Evolutionary conservation across 441 rosid species (phyloP), one percentile per base, ranked within the genome.

Genomic region (Rhodomyrtus psidioides): DNA sequence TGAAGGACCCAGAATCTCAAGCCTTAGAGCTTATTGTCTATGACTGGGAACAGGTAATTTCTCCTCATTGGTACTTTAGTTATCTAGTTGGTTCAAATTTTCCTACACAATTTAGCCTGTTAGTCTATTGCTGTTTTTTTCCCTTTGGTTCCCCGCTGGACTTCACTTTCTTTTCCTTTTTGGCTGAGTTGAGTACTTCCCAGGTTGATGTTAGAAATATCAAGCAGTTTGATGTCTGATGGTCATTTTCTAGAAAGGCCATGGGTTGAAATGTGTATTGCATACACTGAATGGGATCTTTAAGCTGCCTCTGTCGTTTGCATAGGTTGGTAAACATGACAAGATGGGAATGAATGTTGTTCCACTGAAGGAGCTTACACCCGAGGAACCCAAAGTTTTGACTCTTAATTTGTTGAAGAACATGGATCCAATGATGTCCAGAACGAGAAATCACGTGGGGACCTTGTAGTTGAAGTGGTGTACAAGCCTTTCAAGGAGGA

Each of bases 291-390:
- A 39, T 39, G 79, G 30, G 85, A 82, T 84, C 84, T 83, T 53
- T 55, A 85, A 57, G 55, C 54, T 84, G n/a, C 86, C 56, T 84
- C 24, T 58, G 85, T 42, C 17, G 34, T 86, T 55, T 53, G 44
- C 27, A 14, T 85, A 92, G 95, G 93, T 94, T 84, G 97, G 96
- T 76, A 89, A 88, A 84, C 97, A 93, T 12, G 95, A 92, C 9
- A 89, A 89, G 88, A 94, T 94, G 93, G 97, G 97, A 60, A 90
- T 94, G 89, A 93, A 93, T 87, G 93, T 91, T 60, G 84, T 94
- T 84, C 88, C 83, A 55, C 56, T 94, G 56, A 93, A 93, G 88
- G 91, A 92, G 44, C 92, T 94, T 55, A 88, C 91, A 15, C 94
- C 95, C 4, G 95, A 93, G 26, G 94, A 94, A 82, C 93, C 94